Evolutionary conservation across 2,329 filamentous ascomycete genomes (phyloP), one percentile per base, ranked within the genome.

Genomic region (Scedosporium minutisporum): DNA sequence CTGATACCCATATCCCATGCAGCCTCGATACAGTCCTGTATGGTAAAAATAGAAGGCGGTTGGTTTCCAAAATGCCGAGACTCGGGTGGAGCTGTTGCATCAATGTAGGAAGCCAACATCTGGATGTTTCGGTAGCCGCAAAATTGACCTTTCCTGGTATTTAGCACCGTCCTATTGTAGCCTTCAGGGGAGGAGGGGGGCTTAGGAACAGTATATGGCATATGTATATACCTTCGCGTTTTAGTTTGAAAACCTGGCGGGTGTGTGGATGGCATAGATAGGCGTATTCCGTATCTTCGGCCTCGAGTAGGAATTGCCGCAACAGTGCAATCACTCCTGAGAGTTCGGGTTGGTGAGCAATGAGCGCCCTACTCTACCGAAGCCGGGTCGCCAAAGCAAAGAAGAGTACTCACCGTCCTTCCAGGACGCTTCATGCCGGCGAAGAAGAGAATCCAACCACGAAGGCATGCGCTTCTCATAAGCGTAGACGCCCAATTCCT

Each of bases 61-160:
- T 76, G 78, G 4, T 78, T 76, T 1, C 78, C 73, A 64, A 96
- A 90, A 58, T 78, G 74, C 48, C 87, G 78, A 64, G 82, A 74
- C 0, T 89, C 90, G 12, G 78, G 74, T 12, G 78, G 78, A 46
- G 77, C 72, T 1, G 83, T 76, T 7, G 81, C 82, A 64, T 87
- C 83, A 21, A 97, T 84, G 71, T 91, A 93, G 0, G 92, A 93
- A 14, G 88, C 78, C 67, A 97, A 75, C 87, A 96, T 96, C 72
- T 97, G 95, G 38, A 96, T 96, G 70, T 96, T 97, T 48, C 93
- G 84, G 72, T 97, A 97, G 3, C 93, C 93, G 71, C 93, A 97
- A 72, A 97, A 97, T 5, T 91, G 90, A 23, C 92, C 92, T 84
- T 23, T 2, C 18, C 18, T 44, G 10, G 44, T 27, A 18, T 57